Evolutionary conservation across 2,329 filamentous ascomycete genomes (phyloP), one percentile per base, ranked within the genome.

Genomic region (Thelonectria olida): DNA sequence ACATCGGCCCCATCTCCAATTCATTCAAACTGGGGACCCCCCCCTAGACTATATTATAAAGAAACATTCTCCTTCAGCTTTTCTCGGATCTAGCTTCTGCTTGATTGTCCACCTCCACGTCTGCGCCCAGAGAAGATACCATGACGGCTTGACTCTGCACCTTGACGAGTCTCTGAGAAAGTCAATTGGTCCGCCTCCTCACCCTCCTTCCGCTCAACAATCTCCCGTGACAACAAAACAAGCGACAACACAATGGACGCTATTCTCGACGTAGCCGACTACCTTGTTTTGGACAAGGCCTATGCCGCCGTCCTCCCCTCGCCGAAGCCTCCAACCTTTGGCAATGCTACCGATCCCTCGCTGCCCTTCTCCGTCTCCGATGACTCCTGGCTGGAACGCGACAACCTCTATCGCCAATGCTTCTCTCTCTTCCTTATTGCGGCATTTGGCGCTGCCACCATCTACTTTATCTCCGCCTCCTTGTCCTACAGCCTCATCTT

Each of bases 401-500:
- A 81, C 72, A 75, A 79, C 70, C 74, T 81, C 54, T 67, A 73
- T 38, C 79, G 79, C 53, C 79, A 81, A 56, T 64, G 67, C 67
- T 67, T 73, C 51, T 80, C 78, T 1, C 73, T 81, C 50, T 67
- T 80, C 10, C 51, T 77, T 64, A 65, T 80, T 53, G 78, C 78
- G 20, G 75, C 78, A 63, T 54, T 79, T 28, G 79, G 78, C 57
- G 78, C 77, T 54, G 72, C 76, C 13, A 41, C 64, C 38, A 68
- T 76, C 28, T 93, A 93, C 81, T 91, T 90, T 73, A 67, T 89
- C 66, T 91, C 87, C 74, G 88, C 90, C 22, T 83, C 86, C 36
- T 79, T 92, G 13, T 93, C 90, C 31, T 94, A 93, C 79, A 78
- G 89, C 76, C 87, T 92, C 78, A 80, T 94, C 56, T 83, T 81